A percentile compares a stretch with the other conserved stretches of the same genome.
phyloP scores from a whole-genome alignment of 371 early-diverging fungal species.

The Mortierella sp. region DNA sequence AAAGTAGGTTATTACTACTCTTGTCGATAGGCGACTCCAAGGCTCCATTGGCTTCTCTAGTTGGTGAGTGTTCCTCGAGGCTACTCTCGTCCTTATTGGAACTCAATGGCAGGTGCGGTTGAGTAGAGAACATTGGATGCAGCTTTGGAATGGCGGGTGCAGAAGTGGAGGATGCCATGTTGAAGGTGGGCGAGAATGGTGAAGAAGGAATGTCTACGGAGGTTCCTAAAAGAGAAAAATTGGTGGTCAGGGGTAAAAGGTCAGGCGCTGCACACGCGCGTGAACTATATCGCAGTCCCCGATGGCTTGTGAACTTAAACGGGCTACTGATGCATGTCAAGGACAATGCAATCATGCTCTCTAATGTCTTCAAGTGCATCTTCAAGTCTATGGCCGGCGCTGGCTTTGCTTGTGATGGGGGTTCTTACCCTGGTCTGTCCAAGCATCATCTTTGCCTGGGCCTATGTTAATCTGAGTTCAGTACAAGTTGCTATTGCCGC shows the following conservation, averaged over 20 bases:
- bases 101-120: slow-evolving; percentile 16
- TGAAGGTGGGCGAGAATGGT: background rate
- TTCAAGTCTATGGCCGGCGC: too few relatives aligned
- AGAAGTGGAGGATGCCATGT: slow-evolving; percentile 13
- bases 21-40: too few relatives aligned
- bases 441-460: too few relatives aligned
- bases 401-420: too few relatives aligned
- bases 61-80: slow-evolving; percentile 4
- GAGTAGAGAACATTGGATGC: slow-evolving; percentile 41
- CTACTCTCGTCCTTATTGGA: slow-evolving; percentile 17
- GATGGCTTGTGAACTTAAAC: background rate
- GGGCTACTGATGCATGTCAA: background rate
- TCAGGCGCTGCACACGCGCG: slow-evolving; percentile 1
- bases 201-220: background rate
- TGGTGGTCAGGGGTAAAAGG: background rate
- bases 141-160: slow-evolving; percentile 50
- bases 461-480: too few relatives aligned
- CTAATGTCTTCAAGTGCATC: too few relatives aligned
- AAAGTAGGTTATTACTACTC: too few relatives aligned
- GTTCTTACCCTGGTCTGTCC: too few relatives aligned
- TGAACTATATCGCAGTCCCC: background rate
- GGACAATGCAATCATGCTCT: background rate
- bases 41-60: too few relatives aligned
- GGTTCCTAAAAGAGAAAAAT: background rate
- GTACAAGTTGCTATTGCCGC: slow-evolving; percentile 1